Conservation (phyloP, 2,329 filamentous ascomycete genomes). For the Pyrenochaeta sp. region DNA sequence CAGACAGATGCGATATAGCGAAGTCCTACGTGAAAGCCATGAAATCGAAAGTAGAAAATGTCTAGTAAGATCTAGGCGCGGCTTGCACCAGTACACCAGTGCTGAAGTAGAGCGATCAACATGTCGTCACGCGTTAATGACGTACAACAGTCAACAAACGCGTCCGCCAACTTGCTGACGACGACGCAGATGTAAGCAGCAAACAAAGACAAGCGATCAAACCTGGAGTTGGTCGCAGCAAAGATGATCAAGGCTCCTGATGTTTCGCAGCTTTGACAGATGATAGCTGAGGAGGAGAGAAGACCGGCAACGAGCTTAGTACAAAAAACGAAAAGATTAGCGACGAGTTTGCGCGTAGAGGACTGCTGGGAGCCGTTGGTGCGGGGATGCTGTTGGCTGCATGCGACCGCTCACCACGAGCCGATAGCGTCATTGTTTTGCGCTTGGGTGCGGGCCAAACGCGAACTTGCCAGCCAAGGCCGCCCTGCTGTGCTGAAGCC, state of each 20-base stretch:
- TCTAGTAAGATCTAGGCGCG: too few relatives aligned
- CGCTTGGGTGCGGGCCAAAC: slow-evolving; percentile 2
- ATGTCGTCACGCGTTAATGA: slow-evolving; percentile 2
- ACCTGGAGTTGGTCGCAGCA: background rate
- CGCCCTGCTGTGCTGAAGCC: too few relatives aligned
- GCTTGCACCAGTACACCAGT: background rate
- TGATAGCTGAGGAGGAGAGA: background rate
- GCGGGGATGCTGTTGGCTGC: slow-evolving; percentile 11
- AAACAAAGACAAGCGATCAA: background rate
- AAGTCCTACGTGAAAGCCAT: too few relatives aligned
- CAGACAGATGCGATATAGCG: too few relatives aligned
- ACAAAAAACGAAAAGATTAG: slow-evolving; percentile 13
- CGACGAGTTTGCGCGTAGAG: slow-evolving; percentile 12
- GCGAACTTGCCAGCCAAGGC: background rate
- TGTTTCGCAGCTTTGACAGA: background rate
- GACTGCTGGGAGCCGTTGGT: slow-evolving; percentile 10
- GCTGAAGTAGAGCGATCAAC: too few relatives aligned
- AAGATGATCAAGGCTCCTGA: background rate
- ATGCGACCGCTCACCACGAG: slow-evolving; percentile 19
- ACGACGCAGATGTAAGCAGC: background rate
- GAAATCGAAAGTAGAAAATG: too few relatives aligned
- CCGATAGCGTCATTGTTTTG: slow-evolving; percentile 24
- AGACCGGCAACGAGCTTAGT: background rate
- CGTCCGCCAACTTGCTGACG: background rate
- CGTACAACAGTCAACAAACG: slow-evolving; percentile 9